Conservation (phyloP, 148 eudicot species). For the Rheum nobile region DNA sequence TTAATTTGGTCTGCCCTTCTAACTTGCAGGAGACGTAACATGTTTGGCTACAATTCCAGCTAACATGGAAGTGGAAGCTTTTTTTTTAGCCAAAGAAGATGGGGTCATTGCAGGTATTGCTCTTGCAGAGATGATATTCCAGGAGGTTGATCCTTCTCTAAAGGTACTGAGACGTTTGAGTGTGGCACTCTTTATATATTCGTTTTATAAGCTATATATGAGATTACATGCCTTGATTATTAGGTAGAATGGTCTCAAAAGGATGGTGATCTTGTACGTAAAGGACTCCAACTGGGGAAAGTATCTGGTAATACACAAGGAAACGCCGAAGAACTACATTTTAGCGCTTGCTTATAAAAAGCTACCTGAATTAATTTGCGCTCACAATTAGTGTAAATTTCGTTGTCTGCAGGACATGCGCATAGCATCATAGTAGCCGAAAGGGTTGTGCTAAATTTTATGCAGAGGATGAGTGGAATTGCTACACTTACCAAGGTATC, state of each 20-base stretch:
- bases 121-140: slow-evolving; percentile 83
- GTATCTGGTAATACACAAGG: slow-evolving; percentile 50
- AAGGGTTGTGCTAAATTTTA: slow-evolving; percentile 89
- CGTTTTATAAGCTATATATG: slow-evolving; percentile 7
- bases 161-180: slow-evolving; percentile 41
- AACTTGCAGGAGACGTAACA: slow-evolving; percentile 71
- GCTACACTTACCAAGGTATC: slow-evolving; percentile 89
- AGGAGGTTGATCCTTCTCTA: slow-evolving; percentile 73
- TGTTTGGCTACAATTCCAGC: slow-evolving; percentile 82
- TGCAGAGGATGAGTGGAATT: slow-evolving; percentile 99
- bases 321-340: not conserved
- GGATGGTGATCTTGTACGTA: slow-evolving; percentile 72
- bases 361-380: not conserved
- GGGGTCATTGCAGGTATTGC: slow-evolving; percentile 79
- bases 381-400: not conserved
- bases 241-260: slow-evolving; percentile 84
- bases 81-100: slow-evolving; percentile 84
- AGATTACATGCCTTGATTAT: slow-evolving; percentile 10
- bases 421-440: slow-evolving; percentile 79
- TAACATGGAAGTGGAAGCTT: slow-evolving; percentile 85
- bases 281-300: slow-evolving; percentile 80
- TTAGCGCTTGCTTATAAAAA: not conserved
- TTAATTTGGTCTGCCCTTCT: not conserved
- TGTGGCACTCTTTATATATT: slow-evolving; percentile 3
- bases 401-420: slow-evolving; percentile 54